Conservation (phyloP, 176 grass and related monocot species). For the Avena sativa region DNA sequence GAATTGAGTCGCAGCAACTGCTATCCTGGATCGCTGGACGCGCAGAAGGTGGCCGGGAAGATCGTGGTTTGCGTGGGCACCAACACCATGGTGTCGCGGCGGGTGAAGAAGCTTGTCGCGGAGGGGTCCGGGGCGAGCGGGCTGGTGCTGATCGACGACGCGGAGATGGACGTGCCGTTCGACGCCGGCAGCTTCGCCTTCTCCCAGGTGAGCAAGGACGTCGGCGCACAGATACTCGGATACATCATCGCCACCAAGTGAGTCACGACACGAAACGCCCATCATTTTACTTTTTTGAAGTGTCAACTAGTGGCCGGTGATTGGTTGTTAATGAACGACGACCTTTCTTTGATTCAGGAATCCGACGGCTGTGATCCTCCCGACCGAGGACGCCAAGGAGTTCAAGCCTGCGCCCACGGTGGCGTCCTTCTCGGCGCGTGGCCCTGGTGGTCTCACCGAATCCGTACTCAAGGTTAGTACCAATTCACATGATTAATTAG, state of each 20-base stretch:
- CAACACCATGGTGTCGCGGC: constrained; percentile 65
- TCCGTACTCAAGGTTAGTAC: constrained; percentile 75
- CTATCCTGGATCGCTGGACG: constrained; percentile 88
- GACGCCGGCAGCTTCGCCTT: constrained; percentile 80
- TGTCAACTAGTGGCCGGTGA: background rate
- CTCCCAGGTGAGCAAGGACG: constrained; percentile 73
- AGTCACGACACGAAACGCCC: background rate
- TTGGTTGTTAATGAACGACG: background rate
- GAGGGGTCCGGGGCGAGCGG: constrained; percentile 62
- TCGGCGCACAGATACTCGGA: constrained; percentile 73
- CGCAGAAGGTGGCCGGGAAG: constrained; percentile 75
- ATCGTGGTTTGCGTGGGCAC: constrained; percentile 83
- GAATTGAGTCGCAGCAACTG: constrained; percentile 68
- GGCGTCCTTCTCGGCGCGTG: constrained; percentile 81
- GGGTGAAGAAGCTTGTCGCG: constrained; percentile 82
- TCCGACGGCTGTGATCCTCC: constrained; percentile 77
- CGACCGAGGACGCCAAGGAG: constrained; percentile 56
- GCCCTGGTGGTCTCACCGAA: constrained; percentile 80
- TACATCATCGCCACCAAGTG: constrained; percentile 92
- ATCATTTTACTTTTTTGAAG: background rate
- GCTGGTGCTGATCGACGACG: constrained; percentile 77
- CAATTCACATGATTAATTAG: background rate
- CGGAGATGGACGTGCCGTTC: constrained; percentile 67
- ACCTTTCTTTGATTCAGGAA: constrained; percentile 48
- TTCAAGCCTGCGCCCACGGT: constrained; percentile 87